These are phyloP conservation scores for Caulochytrium protostelioides DNA, from an alignment of 371 early-diverging fungal genomes.

Conservation along the genomic window DNA sequence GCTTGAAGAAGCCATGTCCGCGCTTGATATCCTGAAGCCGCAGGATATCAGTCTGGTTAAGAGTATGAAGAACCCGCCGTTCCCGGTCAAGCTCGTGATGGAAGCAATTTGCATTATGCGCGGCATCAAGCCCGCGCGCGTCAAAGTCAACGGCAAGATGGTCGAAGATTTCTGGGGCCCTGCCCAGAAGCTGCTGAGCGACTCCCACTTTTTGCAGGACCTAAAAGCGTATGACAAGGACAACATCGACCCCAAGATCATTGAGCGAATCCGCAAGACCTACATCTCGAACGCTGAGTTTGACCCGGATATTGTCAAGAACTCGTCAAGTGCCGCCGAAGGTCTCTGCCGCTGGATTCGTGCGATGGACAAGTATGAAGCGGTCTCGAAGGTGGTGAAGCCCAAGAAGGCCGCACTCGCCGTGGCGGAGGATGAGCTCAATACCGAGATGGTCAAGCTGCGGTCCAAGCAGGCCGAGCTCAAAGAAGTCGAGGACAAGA, in stretches of 20 bases:
- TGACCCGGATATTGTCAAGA: slow-evolving; percentile 32
- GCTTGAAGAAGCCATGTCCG: slow-evolving; percentile 26
- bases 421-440: slow-evolving; percentile 26
- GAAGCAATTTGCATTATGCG: slow-evolving; percentile 36
- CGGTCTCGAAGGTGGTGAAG: slow-evolving; percentile 33
- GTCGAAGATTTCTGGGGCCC: slow-evolving; percentile 34
- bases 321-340: slow-evolving; percentile 33
- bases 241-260: slow-evolving; percentile 26
- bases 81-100: slow-evolving; percentile 32
- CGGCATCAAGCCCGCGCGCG: slow-evolving; percentile 25
- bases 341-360: slow-evolving; percentile 35
- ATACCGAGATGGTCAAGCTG: slow-evolving; percentile 28
- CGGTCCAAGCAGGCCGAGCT: slow-evolving; percentile 26
- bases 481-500: slow-evolving; percentile 33
- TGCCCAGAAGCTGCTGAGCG: slow-evolving; percentile 23
- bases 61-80: slow-evolving; percentile 38
- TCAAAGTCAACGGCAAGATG: slow-evolving; percentile 34
- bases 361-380: slow-evolving; percentile 35
- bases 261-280: slow-evolving; percentile 20
- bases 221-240: slow-evolving; percentile 25
- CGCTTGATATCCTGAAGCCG: slow-evolving; percentile 30
- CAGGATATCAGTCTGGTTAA: slow-evolving; percentile 33
- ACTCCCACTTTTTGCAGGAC: slow-evolving; percentile 24
- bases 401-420: slow-evolving; percentile 34
- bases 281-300: slow-evolving; percentile 36